Evolutionary conservation across 768 basidiomycete species (phyloP), one percentile per base, ranked within the genome.

Genomic region (Plicaturopsis crispa): DNA sequence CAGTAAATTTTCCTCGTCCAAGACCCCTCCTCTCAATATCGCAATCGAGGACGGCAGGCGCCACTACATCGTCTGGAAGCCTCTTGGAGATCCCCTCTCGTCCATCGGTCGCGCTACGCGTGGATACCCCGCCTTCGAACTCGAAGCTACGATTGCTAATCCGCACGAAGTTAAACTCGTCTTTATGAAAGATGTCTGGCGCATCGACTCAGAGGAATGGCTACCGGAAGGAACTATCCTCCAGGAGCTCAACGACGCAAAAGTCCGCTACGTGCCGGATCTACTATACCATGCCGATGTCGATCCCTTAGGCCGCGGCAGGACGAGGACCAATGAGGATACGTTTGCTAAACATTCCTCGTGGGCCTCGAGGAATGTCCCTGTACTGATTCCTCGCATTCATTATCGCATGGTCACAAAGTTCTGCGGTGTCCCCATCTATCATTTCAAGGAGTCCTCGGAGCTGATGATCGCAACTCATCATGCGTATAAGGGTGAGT

Each of bases 181-280:
- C 11, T 61, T 59, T 34, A 24, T 63, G 17, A 62, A 60, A 43
- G 61, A 63, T 37, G 42, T 38, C 13, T 63, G 61, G 61, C 40
- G 56, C 4, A 19, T 38, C 4, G n/a, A 16, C 22, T 34, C 20
- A 7, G 24, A 44, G 28, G 39, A 42, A 23, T 42, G 48, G n/a
- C n/a, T n/a, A n/a, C n/a, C n/a, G 6, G 61, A 61, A 39, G 36
- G 41, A 1, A 45, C 44, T 3, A 48, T 51, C 12, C 45, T 60
- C 6, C 16, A 16, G 14, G 16, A 32, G 5, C 42, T 63, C 16
- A 47, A 53, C 8, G 16, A 39, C 10, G 21, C 24, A 3, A 17
- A 38, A 2, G 50, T 61, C 4, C 38, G 38, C 4, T 35, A 59
- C 33, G 42, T 65, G 18, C 56, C 61, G 1, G 32, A 24, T 13